These are phyloP conservation scores for Colletotrichum orbiculare DNA, from an alignment of 2,329 filamentous ascomycete species.

Conservation along the genomic window DNA sequence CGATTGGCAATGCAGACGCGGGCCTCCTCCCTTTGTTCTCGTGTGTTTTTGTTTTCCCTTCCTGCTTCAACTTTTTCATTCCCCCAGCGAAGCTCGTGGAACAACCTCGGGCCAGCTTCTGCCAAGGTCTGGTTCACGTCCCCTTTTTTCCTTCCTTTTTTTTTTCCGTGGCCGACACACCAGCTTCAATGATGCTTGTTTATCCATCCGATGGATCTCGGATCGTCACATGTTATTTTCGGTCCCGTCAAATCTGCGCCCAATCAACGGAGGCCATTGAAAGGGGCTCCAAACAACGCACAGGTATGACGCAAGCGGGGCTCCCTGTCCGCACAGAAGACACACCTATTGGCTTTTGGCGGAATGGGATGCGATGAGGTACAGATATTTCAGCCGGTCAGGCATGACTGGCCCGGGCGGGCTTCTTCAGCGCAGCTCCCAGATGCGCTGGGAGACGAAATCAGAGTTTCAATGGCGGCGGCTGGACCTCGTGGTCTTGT, in stretches of 20 bases:
- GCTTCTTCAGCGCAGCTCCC: slow-evolving; percentile 25
- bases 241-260: slow-evolving; percentile 1
- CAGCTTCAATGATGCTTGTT: slow-evolving; percentile 24
- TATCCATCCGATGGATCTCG: slow-evolving; percentile 3
- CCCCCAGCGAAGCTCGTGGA: too few species aligned
- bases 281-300: slow-evolving; percentile 28
- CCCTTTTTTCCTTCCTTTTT: too few species aligned
- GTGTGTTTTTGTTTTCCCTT: too few species aligned
- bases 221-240: slow-evolving; percentile 35
- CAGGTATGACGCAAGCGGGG: slow-evolving; percentile 33
- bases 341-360: slow-evolving; percentile 17
- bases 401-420: slow-evolving; percentile 14
- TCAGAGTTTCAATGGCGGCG: slow-evolving; percentile 23
- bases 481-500: slow-evolving; percentile 17
- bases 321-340: slow-evolving; percentile 8
- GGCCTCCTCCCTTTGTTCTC: not conserved
- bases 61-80: too few species aligned
- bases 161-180: too few species aligned
- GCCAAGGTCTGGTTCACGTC: not conserved
- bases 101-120: not conserved
- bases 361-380: too few species aligned
- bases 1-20: slow-evolving; percentile 11
- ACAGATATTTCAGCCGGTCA: not conserved
- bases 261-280: slow-evolving; percentile 23
- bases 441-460: slow-evolving; percentile 16